phyloP scores from a whole-genome alignment of 2,329 filamentous ascomycete species.

The Epichloe hybrida region DNA sequence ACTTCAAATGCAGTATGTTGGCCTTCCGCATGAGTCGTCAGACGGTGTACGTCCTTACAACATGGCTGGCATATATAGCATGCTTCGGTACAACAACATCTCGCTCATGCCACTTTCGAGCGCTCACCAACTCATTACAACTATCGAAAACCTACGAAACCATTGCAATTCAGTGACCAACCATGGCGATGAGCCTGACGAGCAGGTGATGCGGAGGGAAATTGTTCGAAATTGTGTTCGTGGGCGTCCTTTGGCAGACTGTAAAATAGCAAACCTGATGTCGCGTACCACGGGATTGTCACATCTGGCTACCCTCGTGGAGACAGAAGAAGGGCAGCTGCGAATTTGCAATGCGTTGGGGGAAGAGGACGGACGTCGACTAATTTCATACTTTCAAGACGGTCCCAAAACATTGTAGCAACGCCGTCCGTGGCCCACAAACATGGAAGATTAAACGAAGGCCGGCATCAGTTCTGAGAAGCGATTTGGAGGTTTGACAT shows the following conservation, averaged over 20 bases:
- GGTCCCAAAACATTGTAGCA: slow-evolving; percentile 8
- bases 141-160: slow-evolving; percentile 24
- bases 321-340: slow-evolving; percentile 8
- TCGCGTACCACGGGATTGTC: slow-evolving; percentile 14
- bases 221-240: slow-evolving; percentile 12
- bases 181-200: background rate
- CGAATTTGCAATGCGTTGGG: slow-evolving; percentile 17
- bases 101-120: slow-evolving; percentile 30
- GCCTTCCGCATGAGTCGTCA: too few relatives aligned
- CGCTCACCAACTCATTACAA: slow-evolving; percentile 20
- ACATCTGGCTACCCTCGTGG: slow-evolving; percentile 14
- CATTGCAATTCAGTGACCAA: slow-evolving; percentile 8
- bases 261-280: slow-evolving; percentile 16
- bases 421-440: background rate
- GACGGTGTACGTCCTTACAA: background rate
- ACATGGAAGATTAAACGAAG: background rate
- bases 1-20: slow-evolving; percentile 30
- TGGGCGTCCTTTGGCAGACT: slow-evolving; percentile 14
- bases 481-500: background rate
- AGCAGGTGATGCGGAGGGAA: background rate
- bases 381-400: slow-evolving; percentile 17
- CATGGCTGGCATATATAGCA: slow-evolving; percentile 12
- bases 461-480: background rate
- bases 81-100: slow-evolving; percentile 19
- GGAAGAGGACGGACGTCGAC: slow-evolving; percentile 13